Evolutionary conservation across 768 basidiomycete genomes (phyloP), one percentile per base, ranked within the genome.

Genomic region (Rhodotorula babjevae): DNA sequence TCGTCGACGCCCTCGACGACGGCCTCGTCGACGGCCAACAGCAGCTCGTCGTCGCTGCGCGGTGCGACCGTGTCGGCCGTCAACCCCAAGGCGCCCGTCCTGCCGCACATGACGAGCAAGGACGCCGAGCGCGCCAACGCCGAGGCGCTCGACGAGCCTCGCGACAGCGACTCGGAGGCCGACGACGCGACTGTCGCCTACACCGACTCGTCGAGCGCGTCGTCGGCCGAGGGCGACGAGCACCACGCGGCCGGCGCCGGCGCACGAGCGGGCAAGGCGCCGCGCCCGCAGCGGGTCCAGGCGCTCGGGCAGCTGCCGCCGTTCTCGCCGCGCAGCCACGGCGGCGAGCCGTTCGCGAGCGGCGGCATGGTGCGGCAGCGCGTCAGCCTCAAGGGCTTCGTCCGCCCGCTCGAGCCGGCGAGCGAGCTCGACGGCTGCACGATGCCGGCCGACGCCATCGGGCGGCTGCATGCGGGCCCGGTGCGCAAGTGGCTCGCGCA

Each of bases 321-420:
- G 8, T 75, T 75, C 61, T 49, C 65, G 8, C 31, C 29, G 8
- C 49, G 9, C 7, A 8, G 19, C 12, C 1, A 3, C 25, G 16
- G 25, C 31, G 19, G 15, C 74, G 52, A 9, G 85, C 84, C 47
- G 31, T 58, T 55, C 82, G 57, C 33, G 10, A 33, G 18, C 18
- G 57, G 31, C 33, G 40, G 84, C 42, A 96, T 98, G 88, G 91
- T 98, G 67, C 87, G 95, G 49, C 94, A 98, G 81, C 86, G 96
- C 31, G 88, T 98, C 36, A 88, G 89, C 1, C 90, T 87, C 0
- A 84, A 85, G 21, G 96, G 96, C 16, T 79, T 87, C n/a, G 82
- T 92, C 33, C 87, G 93, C 27, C 84, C 89, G 0, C 82, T 99
- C 42, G 94, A 97, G 75, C 83, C 88, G 0, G 86, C 88, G 74